Conservation (phyloP, 2,329 filamentous ascomycete genomes). For the Colletotrichum eleusines region DNA sequence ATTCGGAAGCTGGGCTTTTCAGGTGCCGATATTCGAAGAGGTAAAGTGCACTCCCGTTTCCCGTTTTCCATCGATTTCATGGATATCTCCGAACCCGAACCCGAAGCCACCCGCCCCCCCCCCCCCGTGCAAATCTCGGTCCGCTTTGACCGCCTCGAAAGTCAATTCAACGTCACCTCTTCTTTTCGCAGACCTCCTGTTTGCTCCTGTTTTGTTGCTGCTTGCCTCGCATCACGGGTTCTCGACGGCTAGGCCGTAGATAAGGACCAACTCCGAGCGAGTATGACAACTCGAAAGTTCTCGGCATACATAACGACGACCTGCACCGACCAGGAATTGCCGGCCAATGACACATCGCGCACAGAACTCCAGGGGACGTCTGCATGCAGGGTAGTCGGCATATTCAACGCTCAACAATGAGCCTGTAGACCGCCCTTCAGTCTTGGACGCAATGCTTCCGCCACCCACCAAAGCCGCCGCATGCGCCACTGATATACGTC, state of each 20-base stretch:
- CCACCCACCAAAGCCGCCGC: not conserved
- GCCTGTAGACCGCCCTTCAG: not conserved
- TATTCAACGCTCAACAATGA: not conserved
- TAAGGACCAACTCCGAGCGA: no score
- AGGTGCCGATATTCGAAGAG: not conserved
- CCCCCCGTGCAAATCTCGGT: not conserved
- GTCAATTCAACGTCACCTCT: constrained; percentile 6
- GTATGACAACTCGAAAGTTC: no score
- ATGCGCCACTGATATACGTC: not conserved
- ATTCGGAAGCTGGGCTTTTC: not conserved
- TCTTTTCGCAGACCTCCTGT: not conserved
- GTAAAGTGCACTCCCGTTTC: not conserved
- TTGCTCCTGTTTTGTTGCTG: not conserved
- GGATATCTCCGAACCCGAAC: not conserved
- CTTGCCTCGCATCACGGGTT: not conserved
- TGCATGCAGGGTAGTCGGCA: not conserved
- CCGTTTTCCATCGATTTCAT: not conserved
- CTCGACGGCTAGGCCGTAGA: not conserved
- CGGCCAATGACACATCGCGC: not conserved
- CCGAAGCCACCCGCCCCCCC: not conserved
- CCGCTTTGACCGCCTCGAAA: constrained; percentile 9
- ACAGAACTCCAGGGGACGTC: not conserved
- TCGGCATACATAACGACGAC: not conserved
- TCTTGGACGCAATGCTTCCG: not conserved
- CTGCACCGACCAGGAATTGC: not conserved